Percentiles rank a stretch among this genome's conserved stretches.
Conservation (phyloP, 2,329 filamentous ascomycete species). For the Alternaria sp. region DNA sequence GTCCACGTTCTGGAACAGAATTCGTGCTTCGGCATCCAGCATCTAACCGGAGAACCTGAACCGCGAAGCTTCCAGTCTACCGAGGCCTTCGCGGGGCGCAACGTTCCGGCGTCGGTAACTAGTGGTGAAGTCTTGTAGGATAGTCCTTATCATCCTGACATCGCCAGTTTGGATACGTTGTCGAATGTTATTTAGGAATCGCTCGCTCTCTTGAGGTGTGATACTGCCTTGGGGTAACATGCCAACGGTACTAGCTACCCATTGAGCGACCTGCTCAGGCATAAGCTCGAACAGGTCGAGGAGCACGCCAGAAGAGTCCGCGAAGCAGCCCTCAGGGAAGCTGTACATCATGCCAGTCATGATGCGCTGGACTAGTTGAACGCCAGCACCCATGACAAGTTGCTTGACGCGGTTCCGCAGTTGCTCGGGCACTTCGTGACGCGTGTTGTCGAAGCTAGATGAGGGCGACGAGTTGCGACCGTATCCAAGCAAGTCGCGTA, state of each 20-base stretch:
- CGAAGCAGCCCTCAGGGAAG: slow-evolving; percentile 93
- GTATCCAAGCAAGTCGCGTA: slow-evolving; percentile 89
- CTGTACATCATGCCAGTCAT: slow-evolving; percentile 99
- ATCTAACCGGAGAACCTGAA: slow-evolving; percentile 72
- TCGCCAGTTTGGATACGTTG: slow-evolving; percentile 74
- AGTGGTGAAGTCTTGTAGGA: slow-evolving; percentile 96
- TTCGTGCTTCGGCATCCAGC: slow-evolving; percentile 13
- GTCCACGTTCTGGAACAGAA: slow-evolving; percentile 5
- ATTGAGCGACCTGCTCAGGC: slow-evolving; percentile 77
- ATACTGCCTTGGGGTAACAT: slow-evolving; percentile 79
- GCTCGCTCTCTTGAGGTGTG: slow-evolving; percentile 77
- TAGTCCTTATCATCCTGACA: slow-evolving; percentile 78
- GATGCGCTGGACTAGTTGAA: slow-evolving; percentile 82
- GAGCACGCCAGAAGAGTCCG: slow-evolving; percentile 91
- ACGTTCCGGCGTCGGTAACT: slow-evolving; percentile 92
- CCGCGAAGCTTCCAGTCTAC: slow-evolving; percentile 81
- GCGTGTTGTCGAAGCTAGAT: slow-evolving; percentile 66
- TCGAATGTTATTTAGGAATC: slow-evolving; percentile 79
- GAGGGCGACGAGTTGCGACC: slow-evolving; percentile 73
- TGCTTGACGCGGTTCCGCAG: slow-evolving; percentile 75
- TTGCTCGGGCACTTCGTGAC: slow-evolving; percentile 68
- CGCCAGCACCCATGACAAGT: slow-evolving; percentile 73
- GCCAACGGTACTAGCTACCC: slow-evolving; percentile 83
- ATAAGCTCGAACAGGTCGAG: slow-evolving; percentile 87
- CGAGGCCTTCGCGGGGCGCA: slow-evolving; percentile 89